Evolutionary conservation across 257 asterid species (phyloP).

Genomic region (Salvia rosmarinus): DNA sequence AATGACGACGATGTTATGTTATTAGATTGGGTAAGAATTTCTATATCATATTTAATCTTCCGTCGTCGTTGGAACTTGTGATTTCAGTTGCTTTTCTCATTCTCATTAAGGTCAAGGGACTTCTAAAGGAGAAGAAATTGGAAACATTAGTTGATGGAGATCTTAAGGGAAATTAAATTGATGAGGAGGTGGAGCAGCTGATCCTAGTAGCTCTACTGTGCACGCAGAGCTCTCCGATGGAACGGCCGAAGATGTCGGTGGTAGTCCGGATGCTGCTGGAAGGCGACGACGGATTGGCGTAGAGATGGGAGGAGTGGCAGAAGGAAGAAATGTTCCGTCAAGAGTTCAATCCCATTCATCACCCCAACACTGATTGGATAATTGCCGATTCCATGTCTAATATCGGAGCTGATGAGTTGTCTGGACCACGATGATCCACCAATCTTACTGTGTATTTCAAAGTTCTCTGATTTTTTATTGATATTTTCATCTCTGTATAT

Average conservation of each 20-base stretch:
- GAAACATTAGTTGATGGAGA: constrained; percentile 80
- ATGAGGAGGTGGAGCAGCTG: constrained; percentile 80
- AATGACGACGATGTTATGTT: constrained; percentile 91
- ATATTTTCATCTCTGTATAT: constrained; percentile 36
- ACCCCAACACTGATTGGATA: constrained; percentile 67
- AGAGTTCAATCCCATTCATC: constrained; percentile 55
- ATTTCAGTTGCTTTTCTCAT: neutral
- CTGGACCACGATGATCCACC: constrained; percentile 71
- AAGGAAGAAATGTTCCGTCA: constrained; percentile 77
- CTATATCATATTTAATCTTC: neutral
- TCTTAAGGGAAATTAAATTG: constrained; percentile 73
- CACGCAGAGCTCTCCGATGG: constrained; percentile 64
- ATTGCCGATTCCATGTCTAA: constrained; percentile 62
- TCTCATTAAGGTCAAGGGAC: constrained; percentile 72
- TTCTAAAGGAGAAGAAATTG: constrained; percentile 74
- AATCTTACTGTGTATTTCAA: neutral
- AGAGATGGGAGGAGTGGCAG: constrained; percentile 98
- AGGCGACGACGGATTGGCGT: constrained; percentile 86
- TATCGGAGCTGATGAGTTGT: constrained; percentile 69
- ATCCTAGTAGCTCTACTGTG: constrained; percentile 90
- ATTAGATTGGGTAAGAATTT: constrained; percentile 80
- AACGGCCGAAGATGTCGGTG: constrained; percentile 92
- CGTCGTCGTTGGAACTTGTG: neutral
- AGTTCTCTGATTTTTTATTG: constrained; percentile 15
- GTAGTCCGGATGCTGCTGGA: constrained; percentile 93